Percentiles rank a stretch among this genome's conserved stretches.
These are phyloP conservation scores for peach (Prunus persica) DNA, from an alignment of 306 rosid species.

Conservation along the genomic window DNA sequence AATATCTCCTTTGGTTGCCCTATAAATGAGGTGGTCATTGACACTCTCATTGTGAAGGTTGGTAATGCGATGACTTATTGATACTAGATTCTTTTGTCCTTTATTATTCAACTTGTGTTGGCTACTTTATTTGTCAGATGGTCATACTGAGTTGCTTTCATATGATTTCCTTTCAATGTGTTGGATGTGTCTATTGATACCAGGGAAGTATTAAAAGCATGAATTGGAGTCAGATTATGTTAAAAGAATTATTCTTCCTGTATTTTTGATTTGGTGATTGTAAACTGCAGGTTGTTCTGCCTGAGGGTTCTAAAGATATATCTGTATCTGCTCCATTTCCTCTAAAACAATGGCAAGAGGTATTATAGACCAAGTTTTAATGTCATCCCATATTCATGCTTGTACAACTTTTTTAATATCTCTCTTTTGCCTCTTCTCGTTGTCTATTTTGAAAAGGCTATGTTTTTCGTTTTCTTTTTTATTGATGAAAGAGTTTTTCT, in stretches of 20 bases:
- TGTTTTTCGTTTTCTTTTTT: background rate
- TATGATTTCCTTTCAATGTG: background rate
- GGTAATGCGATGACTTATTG: constrained; percentile 15
- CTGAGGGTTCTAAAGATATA: constrained; percentile 83
- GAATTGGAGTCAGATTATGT: constrained; percentile 20
- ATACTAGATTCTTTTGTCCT: background rate
- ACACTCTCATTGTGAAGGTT: constrained; percentile 80
- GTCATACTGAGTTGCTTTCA: background rate
- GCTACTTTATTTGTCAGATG: background rate
- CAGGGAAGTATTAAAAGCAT: constrained; percentile 9
- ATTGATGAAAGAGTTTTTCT: background rate
- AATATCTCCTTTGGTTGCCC: constrained; percentile 81
- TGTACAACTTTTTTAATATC: background rate
- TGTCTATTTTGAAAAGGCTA: background rate
- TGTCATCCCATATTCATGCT: constrained; percentile 16
- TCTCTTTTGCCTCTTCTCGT: background rate
- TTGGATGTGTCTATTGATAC: background rate
- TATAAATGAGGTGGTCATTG: constrained; percentile 70
- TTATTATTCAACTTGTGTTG: background rate
- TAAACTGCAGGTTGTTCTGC: constrained; percentile 86
- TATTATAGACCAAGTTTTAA: constrained; percentile 28
- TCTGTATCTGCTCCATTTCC: constrained; percentile 73
- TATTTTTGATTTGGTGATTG: constrained; percentile 18
- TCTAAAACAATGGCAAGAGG: constrained; percentile 77
- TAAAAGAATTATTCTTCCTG: background rate